phyloP scores from a whole-genome alignment of 495 filamentous ascomycete genomes.

The Xylaria grammica region DNA sequence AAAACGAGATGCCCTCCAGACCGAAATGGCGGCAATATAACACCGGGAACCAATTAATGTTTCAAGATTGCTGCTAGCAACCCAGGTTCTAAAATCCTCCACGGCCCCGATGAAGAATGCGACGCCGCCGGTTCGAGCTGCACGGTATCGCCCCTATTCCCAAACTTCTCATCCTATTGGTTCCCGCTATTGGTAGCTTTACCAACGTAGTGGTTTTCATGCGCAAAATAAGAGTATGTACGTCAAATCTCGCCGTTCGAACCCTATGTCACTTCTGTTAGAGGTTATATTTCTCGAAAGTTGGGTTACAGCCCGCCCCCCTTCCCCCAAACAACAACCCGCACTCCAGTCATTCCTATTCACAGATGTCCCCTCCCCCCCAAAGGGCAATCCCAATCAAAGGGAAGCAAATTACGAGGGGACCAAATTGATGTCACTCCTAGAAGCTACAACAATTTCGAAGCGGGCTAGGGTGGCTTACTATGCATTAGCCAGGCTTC shows the following conservation, averaged over 20 bases:
- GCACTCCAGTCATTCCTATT: slow-evolving; percentile 5
- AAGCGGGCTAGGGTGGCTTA: neutral
- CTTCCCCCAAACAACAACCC: neutral
- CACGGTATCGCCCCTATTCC: slow-evolving; percentile 10
- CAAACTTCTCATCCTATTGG: slow-evolving; percentile 9
- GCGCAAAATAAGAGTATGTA: neutral
- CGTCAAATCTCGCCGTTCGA: neutral
- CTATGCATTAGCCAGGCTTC: neutral
- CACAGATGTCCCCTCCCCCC: slow-evolving; percentile 3
- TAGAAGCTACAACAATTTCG: neutral
- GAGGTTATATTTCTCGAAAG: slow-evolving; percentile 5
- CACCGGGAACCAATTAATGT: slow-evolving; percentile 9
- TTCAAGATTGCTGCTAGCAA: slow-evolving; percentile 17
- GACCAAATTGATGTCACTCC: neutral
- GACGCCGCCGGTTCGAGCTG: slow-evolving; percentile 13
- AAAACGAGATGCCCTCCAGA: neutral
- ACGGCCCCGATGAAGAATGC: slow-evolving; percentile 19
- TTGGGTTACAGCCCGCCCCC: slow-evolving; percentile 5
- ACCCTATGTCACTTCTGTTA: slow-evolving; percentile 2
- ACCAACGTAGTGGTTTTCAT: neutral
- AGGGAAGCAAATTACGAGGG: neutral
- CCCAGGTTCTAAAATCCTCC: slow-evolving; percentile 3
- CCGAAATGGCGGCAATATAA: slow-evolving; percentile 12
- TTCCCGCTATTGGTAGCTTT: neutral
- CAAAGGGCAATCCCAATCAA: neutral